Evolutionary conservation across 2,329 filamentous ascomycete genomes (phyloP), one percentile per base, ranked within the genome.

Genomic region (Nothophoma quercina): DNA sequence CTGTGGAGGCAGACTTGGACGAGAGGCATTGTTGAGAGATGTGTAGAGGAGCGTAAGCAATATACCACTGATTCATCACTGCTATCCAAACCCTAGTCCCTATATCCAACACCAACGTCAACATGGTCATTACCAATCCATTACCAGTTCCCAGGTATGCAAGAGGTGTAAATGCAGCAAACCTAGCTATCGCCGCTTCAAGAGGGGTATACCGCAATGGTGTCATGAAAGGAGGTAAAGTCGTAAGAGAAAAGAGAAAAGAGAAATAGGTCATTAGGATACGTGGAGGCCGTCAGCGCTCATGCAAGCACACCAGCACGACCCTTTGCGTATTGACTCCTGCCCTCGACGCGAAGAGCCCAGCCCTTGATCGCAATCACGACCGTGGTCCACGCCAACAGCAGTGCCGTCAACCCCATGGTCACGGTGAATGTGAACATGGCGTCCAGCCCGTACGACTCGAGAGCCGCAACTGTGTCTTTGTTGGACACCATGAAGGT

Each of bases 351-450:
- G 18, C 75, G 69, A 13, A 72, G 61, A 3, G 91, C 91, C 91
- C 91, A 96, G 21, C 92, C 93, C 76, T 96, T 97, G 70, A 96
- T 77, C 21, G 91, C 88, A 54, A 97, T 84, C 9, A 89, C 78
- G 22, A 92, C 68, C 16, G 96, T 83, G 46, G 89, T 83, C 87
- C 90, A 96, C 0, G 92, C 87, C 89, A 97, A 93, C 43, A 96
- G 75, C 42, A 96, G 80, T 2, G 88, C 88, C 1, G 91, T 90
- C 6, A 96, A 71, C 2, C 93, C 93, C 84, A 96, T 89, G 8
- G 87, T 89, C 26, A 96, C 84, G 0, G 91, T 96, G 75, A 96
- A 96, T 56, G 91, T 85, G 74, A 96, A 95, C 92, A 96, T 97
- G 58, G 90, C 90, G 68, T 96, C 90, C 13, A 96, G 78, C 4